phyloP scores from a whole-genome alignment of 2,329 filamentous ascomycete genomes.

The Chalaropsis ovoidea region DNA sequence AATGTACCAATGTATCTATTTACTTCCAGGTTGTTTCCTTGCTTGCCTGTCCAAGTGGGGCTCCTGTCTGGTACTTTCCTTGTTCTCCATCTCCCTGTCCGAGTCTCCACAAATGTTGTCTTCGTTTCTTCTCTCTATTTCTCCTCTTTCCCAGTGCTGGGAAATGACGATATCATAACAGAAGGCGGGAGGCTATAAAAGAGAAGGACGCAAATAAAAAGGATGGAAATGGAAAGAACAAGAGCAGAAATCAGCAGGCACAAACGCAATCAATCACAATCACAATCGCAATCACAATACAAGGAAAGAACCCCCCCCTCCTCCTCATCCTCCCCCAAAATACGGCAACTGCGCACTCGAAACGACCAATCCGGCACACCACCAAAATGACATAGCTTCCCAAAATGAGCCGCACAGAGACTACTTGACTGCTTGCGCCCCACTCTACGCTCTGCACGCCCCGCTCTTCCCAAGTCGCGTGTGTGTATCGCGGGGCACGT shows the following conservation, averaged over 20 bases:
- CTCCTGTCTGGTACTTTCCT: not conserved
- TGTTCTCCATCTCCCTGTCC: not conserved
- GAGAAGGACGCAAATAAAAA: not conserved
- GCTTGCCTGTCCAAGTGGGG: not conserved
- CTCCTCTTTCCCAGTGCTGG: not conserved
- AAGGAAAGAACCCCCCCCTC: not conserved
- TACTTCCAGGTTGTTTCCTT: not conserved
- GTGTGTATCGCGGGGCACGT: not conserved
- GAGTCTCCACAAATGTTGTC: not conserved
- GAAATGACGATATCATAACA: not conserved
- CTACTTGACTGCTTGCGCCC: not conserved
- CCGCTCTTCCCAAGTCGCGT: not conserved
- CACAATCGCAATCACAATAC: not conserved
- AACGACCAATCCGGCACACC: not conserved
- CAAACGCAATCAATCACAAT: no score
- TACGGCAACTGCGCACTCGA: not conserved
- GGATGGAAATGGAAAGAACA: not conserved
- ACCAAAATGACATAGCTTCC: conserved; percentile 7
- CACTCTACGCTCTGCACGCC: not conserved
- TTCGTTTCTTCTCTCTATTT: not conserved
- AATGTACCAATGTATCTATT: not conserved
- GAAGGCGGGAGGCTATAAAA: not conserved
- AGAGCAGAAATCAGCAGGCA: not conserved
- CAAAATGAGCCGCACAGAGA: not conserved
- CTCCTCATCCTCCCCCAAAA: no score